phyloP scores from a whole-genome alignment of 202 grass and related monocot genomes.

The Saccharum hybrid region DNA sequence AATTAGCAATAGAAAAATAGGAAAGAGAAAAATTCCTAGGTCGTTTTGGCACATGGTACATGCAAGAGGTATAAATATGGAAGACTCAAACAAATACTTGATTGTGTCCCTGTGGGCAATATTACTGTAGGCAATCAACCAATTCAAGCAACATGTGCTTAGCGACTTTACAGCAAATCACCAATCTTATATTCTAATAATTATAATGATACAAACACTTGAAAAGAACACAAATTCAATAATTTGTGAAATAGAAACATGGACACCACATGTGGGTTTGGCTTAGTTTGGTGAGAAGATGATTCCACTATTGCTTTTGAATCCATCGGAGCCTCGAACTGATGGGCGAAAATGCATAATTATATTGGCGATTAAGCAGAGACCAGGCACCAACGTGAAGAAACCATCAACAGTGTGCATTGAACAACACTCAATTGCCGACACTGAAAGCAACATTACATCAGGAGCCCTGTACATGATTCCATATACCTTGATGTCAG shows the following conservation, averaged over 20 bases:
- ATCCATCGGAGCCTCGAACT: not conserved
- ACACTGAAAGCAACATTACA: too few relatives aligned
- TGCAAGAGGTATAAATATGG: not conserved
- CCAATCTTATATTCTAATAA: not conserved
- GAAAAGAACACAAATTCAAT: not conserved
- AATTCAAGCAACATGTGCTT: not conserved
- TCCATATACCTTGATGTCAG: slow-evolving; percentile 72
- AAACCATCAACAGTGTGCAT: not conserved
- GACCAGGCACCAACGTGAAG: not conserved
- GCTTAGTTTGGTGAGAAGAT: not conserved
- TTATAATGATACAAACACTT: not conserved
- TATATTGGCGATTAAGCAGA: not conserved
- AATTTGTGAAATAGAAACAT: not conserved
- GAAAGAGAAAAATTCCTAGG: not conserved
- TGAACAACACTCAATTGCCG: not conserved
- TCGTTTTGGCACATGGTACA: not conserved
- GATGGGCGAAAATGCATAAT: not conserved
- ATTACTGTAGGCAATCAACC: not conserved
- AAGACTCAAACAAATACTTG: not conserved
- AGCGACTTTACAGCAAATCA: not conserved
- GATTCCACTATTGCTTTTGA: not conserved
- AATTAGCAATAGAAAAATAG: not conserved
- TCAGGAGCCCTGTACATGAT: not conserved
- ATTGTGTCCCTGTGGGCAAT: not conserved
- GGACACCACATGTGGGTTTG: not conserved